These are phyloP conservation scores for Glebionis coronaria DNA, from an alignment of 129 eudicot genomes.

Conservation along the genomic window DNA sequence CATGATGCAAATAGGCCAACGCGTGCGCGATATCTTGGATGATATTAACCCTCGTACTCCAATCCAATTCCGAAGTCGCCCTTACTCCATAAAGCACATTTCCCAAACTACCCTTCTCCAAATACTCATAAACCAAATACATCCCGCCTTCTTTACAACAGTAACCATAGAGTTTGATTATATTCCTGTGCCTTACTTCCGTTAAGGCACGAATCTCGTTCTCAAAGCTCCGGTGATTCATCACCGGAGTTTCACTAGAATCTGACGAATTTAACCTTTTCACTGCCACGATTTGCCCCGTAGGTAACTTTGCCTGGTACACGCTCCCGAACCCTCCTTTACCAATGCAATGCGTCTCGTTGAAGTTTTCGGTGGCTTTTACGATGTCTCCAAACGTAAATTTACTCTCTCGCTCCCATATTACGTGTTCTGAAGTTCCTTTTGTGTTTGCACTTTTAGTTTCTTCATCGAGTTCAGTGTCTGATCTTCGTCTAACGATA, in stretches of 20 bases:
- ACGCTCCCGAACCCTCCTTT: conserved; percentile 86
- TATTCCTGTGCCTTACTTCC: conserved; percentile 75
- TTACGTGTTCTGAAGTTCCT: conserved; percentile 37
- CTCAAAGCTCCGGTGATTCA: conserved; percentile 55
- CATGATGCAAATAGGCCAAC: conserved; percentile 85
- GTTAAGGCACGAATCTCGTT: conserved; percentile 74
- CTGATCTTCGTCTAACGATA: conserved; percentile 29
- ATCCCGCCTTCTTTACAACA: conserved; percentile 51
- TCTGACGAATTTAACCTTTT: conserved; percentile 44
- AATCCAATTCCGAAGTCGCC: conserved; percentile 46
- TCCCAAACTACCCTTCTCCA: conserved; percentile 79
- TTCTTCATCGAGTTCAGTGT: conserved; percentile 37
- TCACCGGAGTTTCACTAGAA: conserved; percentile 41
- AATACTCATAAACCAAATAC: conserved; percentile 70
- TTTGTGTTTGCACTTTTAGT: conserved; percentile 15
- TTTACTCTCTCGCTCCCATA: conserved; percentile 62
- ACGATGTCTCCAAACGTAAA: conserved; percentile 61
- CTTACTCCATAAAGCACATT: conserved; percentile 39
- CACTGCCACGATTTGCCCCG: conserved; percentile 62
- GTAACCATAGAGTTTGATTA: conserved; percentile 69
- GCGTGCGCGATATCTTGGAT: conserved; percentile 85
- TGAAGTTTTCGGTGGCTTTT: conserved; percentile 66
- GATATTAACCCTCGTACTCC: conserved; percentile 60
- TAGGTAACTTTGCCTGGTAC: conserved; percentile 48
- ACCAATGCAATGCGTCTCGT: conserved; percentile 63